Base-by-base conservation (phyloP, 331 rosid genomes). In the Erythrophleum ivorense region DNA sequence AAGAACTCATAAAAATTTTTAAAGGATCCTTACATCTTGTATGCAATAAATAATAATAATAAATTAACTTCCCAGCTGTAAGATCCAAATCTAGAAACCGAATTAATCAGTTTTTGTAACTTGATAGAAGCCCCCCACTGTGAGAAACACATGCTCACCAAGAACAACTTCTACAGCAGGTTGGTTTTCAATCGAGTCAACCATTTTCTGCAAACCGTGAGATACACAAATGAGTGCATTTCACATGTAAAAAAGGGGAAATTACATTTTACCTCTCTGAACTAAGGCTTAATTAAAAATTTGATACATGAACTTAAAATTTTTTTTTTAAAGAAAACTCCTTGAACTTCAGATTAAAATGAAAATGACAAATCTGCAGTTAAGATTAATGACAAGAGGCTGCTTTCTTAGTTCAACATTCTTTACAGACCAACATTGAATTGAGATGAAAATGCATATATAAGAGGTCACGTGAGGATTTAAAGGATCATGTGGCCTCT, bases 91-190 rank as follows among this genome's bases (percentile, higher is more conserved):
- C 79, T 53, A 43, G 48, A 16, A 69, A 79, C 46, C 49, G 62
- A 63, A 75, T 68, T 29, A 82, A 46, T 11, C 77, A 24, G 74
- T 71, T 68, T 81, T 83, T 53, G 62, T 55, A 40, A 82, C 67
- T 60, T 58, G 83, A 65, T 77, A 73, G 64, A 71, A 86, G 72
- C 91, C 98, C 40, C 96, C 97, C 7, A 89, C 91, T 1, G 91
- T 86, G 77, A 93, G 84, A 84, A 87, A 91, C 55, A 91, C 80
- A 34, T 95, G 97, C 68, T 84, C 80, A 33, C 91, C 90, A 78
- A 89, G 84, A 55, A 85, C 85, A 78, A 93, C 87, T 62, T 84
- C 88, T 34, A 71, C 89, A 4, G 88, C 78, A 48, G 97, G 94
- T 53, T 75, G 82, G 9, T 83, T 84, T 43, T 93, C 99, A 46